Conservation (phyloP, 2,329 filamentous ascomycete genomes). For the Penicillium sp. region DNA sequence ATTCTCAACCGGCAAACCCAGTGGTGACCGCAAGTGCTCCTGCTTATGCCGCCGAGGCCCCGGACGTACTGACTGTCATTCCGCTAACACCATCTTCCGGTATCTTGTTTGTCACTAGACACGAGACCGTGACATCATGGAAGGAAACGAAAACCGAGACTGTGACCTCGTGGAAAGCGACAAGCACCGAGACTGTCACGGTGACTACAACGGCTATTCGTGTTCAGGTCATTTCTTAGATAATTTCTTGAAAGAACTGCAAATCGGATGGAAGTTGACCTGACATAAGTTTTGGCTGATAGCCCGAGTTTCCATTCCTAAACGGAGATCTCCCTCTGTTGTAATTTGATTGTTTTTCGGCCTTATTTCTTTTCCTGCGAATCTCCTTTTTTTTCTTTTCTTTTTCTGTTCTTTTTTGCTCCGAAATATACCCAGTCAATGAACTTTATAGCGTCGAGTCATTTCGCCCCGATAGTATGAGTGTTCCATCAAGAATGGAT, state of each 20-base stretch:
- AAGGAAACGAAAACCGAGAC: constrained; percentile 4
- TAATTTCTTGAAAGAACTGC: neutral
- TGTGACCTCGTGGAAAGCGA: constrained; percentile 5
- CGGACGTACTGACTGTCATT: constrained; percentile 7
- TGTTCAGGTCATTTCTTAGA: neutral
- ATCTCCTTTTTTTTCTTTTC: no score
- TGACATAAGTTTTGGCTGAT: no score
- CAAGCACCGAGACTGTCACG: constrained; percentile 14
- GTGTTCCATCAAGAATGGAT: no score
- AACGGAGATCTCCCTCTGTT: no score
- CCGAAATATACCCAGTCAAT: no score
- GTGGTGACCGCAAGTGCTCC: no score
- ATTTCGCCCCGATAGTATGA: no score
- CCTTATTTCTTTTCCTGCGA: no score
- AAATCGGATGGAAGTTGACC: neutral
- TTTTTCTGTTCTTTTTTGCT: no score
- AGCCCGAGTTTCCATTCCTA: no score
- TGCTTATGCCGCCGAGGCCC: neutral
- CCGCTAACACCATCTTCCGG: constrained; percentile 8
- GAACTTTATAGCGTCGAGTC: no score
- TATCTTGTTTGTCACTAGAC: constrained; percentile 7
- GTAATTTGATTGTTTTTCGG: no score
- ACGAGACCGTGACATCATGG: constrained; percentile 3
- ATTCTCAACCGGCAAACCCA: neutral
- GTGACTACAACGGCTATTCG: constrained; percentile 4